Conservation (phyloP, 2,329 filamentous ascomycete species). For the Aspergillus pseudoterreus region DNA sequence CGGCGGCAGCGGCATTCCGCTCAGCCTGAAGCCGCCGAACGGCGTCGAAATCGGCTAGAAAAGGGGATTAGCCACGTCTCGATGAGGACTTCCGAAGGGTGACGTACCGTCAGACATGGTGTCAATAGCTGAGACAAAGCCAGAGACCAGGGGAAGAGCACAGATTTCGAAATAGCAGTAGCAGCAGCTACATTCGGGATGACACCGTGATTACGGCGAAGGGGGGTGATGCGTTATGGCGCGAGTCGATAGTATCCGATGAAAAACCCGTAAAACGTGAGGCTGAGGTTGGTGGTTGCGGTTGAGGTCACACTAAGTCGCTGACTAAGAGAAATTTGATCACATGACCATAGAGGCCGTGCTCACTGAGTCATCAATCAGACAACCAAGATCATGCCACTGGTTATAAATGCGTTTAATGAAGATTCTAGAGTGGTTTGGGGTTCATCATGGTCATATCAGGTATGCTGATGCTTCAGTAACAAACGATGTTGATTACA, state of each 20-base stretch:
- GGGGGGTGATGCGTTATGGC: constrained; percentile 17
- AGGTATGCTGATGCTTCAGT: too few species aligned
- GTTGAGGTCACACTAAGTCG: constrained; percentile 9
- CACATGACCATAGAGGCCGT: background rate
- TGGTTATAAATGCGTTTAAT: background rate
- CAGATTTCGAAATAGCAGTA: constrained; percentile 24
- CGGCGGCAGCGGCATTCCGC: constrained; percentile 76
- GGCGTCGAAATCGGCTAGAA: constrained; percentile 73
- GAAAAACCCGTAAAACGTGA: constrained; percentile 6
- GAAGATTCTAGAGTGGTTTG: too few species aligned
- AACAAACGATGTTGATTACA: too few species aligned
- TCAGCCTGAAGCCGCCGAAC: constrained; percentile 87
- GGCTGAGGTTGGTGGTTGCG: too few species aligned
- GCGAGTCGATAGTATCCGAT: constrained; percentile 16
- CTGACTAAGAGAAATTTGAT: background rate
- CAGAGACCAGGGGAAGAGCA: constrained; percentile 23
- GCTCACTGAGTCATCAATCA: background rate
- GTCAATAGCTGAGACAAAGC: constrained; percentile 16
- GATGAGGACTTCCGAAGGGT: constrained; percentile 9
- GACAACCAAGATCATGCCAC: background rate
- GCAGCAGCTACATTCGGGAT: constrained; percentile 35
- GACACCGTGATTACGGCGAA: constrained; percentile 27
- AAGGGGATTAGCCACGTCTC: constrained; percentile 21
- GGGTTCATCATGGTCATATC: too few species aligned
- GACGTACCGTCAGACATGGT: constrained; percentile 45